A percentile compares a stretch with the other conserved stretches of the same genome.
Evolutionary conservation across 306 rosid genomes (phyloP).

Genomic region (Vigna mungo): DNA sequence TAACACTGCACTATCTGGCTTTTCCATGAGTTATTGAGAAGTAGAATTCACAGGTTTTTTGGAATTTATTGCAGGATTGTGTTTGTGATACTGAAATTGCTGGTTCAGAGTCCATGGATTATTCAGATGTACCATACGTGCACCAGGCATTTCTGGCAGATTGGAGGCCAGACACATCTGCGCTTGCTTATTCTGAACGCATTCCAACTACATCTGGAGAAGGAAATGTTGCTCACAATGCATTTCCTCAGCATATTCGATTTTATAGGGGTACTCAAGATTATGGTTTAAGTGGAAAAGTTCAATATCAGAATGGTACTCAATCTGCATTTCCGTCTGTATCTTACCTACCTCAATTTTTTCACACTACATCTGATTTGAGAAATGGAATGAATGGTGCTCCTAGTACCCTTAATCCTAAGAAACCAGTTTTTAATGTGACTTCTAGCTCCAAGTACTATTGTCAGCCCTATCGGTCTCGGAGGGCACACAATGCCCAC

Average conservation of each 20-base stretch:
- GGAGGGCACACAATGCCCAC: constrained; percentile 57
- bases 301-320: constrained; percentile 53
- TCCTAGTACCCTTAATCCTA: constrained; percentile 47
- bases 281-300: constrained; percentile 50
- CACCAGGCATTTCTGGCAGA: constrained; percentile 89
- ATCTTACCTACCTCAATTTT: constrained; percentile 55
- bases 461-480: constrained; percentile 65
- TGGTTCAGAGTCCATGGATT: constrained; percentile 59
- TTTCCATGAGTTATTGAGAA: constrained; percentile 39
- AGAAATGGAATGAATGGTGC: constrained; percentile 51
- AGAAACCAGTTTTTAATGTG: constrained; percentile 49
- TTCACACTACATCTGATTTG: constrained; percentile 53
- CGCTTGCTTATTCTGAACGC: constrained; percentile 48
- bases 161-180: constrained; percentile 74
- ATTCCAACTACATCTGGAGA: constrained; percentile 49
- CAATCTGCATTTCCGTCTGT: constrained; percentile 47
- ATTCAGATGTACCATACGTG: constrained; percentile 67
- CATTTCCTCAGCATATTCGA: constrained; percentile 44
- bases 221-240: constrained; percentile 56
- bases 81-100: constrained; percentile 64
- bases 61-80: constrained; percentile 59
- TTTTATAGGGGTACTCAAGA: constrained; percentile 43
- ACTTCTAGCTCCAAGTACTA: constrained; percentile 53
- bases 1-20: constrained; percentile 17
- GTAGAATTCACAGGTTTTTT: constrained; percentile 41